Evolutionary conservation across 169 alveolate genomes (phyloP), one percentile per base, ranked within the genome.

Genomic region (Perkinsus marinus): DNA sequence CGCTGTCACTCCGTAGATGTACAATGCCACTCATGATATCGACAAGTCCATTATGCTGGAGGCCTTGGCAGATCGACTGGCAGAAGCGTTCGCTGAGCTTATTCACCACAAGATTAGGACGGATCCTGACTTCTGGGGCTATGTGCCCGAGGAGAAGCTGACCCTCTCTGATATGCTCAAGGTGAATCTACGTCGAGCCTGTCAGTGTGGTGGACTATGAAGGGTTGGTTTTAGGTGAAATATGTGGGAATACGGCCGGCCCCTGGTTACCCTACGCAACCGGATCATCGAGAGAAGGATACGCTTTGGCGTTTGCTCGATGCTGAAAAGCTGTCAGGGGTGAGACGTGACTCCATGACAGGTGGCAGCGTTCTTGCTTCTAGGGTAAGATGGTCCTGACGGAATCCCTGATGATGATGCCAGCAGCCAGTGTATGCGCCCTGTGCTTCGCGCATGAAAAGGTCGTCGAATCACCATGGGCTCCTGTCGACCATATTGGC

Each of bases 241-340:
- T 95, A 95, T 68, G 91, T 91, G 39, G 96, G 96, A n/a, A 95
- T 95, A 68, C 91, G 96, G 57, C 96, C 96, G 30, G 96, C 96
- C 6, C 94, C 96, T 7, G 96, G 96, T 7, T 95, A 95, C 46
- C 96, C 96, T 19, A 69, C 95, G 3, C 95, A 95, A 68, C 96
- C 96, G 9, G 96, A 95, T 69, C 96, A 95, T 69, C 92, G 95
- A 17, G 96, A 95, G 79, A 95, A 95, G 68, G 38, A 90, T 7
- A 90, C 94, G 7, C 93, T 95, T 93, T 95, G 96, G 96, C 92
- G 92, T 38, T 2, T 93, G 7, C 90, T 93, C 90, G 90, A 92
- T n/a, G 94, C 94, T 0, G 39, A 89, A 36, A 94, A 91, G 37
- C 89, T 91, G 39, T 93, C 93, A 37, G 95, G 95, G 34, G 79